Evolutionary conservation across 2,329 filamentous ascomycete genomes (phyloP), one percentile per base, ranked within the genome.

Genomic region (Arthroderma sp.): DNA sequence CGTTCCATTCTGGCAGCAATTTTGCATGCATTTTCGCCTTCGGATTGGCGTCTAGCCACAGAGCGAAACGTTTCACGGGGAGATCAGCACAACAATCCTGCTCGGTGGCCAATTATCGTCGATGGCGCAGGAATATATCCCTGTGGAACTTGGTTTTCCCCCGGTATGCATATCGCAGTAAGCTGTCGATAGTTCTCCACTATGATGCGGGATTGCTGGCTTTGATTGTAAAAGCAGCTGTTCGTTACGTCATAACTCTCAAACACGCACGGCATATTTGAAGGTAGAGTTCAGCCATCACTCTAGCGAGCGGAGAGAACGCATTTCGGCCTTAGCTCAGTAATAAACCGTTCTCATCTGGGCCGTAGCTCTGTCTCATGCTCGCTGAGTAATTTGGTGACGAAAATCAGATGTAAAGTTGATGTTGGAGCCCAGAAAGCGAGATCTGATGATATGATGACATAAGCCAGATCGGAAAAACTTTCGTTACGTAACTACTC

Each of bases 21-120:
- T 33, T 33, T 25, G 25, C 25, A 19, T 33, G 28, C 25, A 31
- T 33, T 51, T 51, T 51, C 47, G 47, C 47, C 47, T 51, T 51
- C 47, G 13, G 47, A 51, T 33, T 51, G 23, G 21, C 47, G 23
- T 51, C 47, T 51, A 51, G 47, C 47, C 47, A 51, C 25, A 31
- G 47, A 51, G 47, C 39, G 47, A 33, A 51, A 51, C 47, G 47
- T 51, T 51, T 51, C 47, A 51, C 47, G 47, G 25, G 28, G 21
- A 13, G 47, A 51, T 51, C 47, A 51, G 15, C 47, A 49, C n/a
- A 33, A 51, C 47, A 51, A 51, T 51, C 47, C 47, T 51, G 47
- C 25, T 51, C 8, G 47, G 47, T 51, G 47, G 47, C 47, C 47
- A 51, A 51, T 51, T 17, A 51, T 51, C 23, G 6, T 11, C 15